phyloP scores from a whole-genome alignment of 306 rosid species.

The Rosa persica region DNA sequence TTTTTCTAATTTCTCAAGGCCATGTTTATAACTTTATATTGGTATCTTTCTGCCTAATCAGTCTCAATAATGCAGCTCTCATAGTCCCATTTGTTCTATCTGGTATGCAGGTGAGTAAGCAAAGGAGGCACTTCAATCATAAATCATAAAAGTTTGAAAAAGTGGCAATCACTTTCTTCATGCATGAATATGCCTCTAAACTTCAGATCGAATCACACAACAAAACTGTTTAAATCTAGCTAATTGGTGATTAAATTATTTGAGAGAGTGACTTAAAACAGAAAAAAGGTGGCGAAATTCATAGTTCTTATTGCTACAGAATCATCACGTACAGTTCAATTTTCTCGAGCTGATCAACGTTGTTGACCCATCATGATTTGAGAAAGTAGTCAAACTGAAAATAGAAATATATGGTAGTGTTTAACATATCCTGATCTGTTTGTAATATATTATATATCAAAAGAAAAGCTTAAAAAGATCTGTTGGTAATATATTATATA shows the following conservation, averaged over 20 bases:
- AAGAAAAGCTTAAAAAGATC: conserved; percentile 1
- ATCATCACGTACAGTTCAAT: not conserved
- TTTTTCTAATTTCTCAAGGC: conserved; percentile 31
- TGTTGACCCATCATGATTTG: conserved; percentile 44
- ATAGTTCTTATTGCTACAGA: not conserved
- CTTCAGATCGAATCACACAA: not conserved
- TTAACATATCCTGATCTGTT: conserved; percentile 25
- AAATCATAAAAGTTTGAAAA: conserved; percentile 29
- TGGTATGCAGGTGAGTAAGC: conserved; percentile 4
- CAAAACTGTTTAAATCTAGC: not conserved
- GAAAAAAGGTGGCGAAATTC: not conserved
- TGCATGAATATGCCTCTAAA: conserved; percentile 52
- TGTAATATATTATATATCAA: not conserved
- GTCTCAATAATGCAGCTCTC: conserved; percentile 56
- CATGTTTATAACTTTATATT: not conserved
- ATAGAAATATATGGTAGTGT: conserved; percentile 6
- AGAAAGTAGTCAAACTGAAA: conserved; percentile 20
- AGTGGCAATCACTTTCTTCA: conserved; percentile 25
- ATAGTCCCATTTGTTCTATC: conserved; percentile 28
- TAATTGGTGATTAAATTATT: not conserved
- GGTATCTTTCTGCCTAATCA: conserved; percentile 31
- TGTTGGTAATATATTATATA: not conserved
- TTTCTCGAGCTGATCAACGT: conserved; percentile 71
- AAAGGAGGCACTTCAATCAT: conserved; percentile 15
- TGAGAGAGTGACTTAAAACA: conserved; percentile 2